Evolutionary conservation across 2,329 filamentous ascomycete species (phyloP).

Genomic region (Sporothrix variecibatus): DNA sequence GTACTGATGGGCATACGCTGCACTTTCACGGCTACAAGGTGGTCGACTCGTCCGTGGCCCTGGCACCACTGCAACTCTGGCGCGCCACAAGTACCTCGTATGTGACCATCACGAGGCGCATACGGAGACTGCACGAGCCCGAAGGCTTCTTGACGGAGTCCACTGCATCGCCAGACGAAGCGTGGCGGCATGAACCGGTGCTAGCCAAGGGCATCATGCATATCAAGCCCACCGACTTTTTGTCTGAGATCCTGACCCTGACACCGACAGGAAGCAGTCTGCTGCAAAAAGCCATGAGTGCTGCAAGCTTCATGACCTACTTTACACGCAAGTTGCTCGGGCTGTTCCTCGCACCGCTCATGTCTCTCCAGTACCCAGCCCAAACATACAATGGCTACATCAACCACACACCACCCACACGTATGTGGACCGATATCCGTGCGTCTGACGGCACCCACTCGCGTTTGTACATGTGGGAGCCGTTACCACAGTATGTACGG

Average conservation of each 20-base stretch:
- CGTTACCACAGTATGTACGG: conserved; percentile 46
- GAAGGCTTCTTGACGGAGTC: conserved; percentile 8
- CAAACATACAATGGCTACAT: conserved; percentile 52
- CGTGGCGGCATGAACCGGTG: conserved; percentile 42
- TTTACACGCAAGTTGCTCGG: conserved; percentile 56
- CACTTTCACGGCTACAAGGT: conserved; percentile 65
- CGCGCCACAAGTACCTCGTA: conserved; percentile 63
- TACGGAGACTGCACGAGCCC: neutral
- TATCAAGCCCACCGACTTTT: conserved; percentile 56
- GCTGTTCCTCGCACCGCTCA: conserved; percentile 57
- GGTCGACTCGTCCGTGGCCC: conserved; percentile 60
- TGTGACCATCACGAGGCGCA: conserved; percentile 55
- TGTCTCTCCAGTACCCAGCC: conserved; percentile 57
- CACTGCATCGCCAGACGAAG: conserved; percentile 40
- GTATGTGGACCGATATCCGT: conserved; percentile 47
- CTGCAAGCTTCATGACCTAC: conserved; percentile 55
- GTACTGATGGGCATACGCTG: conserved; percentile 53
- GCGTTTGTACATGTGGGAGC: conserved; percentile 59
- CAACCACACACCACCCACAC: conserved; percentile 51
- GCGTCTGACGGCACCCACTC: conserved; percentile 57
- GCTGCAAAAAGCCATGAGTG: conserved; percentile 47
- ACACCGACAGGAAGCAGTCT: conserved; percentile 51
- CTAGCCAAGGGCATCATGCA: conserved; percentile 62
- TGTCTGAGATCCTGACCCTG: conserved; percentile 57
- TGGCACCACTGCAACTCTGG: conserved; percentile 61